Percentiles rank a stretch among this genome's conserved stretches.
These are phyloP conservation scores for Pseudogymnoascus sp. DNA, from an alignment of 2,329 filamentous ascomycete species.

Conservation along the genomic window DNA sequence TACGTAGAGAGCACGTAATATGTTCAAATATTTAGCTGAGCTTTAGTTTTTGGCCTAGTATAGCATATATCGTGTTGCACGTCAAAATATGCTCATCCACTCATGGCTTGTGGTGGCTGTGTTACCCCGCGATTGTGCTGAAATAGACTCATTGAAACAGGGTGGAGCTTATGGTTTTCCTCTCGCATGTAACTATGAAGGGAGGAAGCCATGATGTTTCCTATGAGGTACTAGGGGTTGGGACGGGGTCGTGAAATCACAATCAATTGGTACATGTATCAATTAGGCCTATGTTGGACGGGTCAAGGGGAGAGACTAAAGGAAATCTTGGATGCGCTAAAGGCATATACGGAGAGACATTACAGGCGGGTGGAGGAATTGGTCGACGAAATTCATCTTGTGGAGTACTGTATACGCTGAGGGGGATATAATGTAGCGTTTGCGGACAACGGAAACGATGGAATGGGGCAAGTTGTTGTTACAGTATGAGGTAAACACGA, in stretches of 20 bases:
- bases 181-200: background rate
- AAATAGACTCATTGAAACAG: background rate
- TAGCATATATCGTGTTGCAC: background rate
- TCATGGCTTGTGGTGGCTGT: background rate
- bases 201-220: background rate
- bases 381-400: slow-evolving; percentile 86
- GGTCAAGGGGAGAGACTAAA: slow-evolving; percentile 33
- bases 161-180: background rate
- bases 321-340: slow-evolving; percentile 80
- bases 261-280: background rate
- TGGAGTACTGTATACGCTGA: slow-evolving; percentile 78
- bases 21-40: background rate
- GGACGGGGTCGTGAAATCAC: background rate
- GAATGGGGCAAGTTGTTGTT: background rate
- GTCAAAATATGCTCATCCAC: background rate
- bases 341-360: slow-evolving; percentile 89
- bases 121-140: background rate
- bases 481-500: background rate
- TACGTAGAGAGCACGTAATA: background rate
- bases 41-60: background rate
- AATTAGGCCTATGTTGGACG: background rate
- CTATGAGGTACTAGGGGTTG: background rate
- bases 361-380: slow-evolving; percentile 84
- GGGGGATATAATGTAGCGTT: slow-evolving; percentile 58
- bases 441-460: background rate